These are phyloP conservation scores for Gossypium gossypioides DNA, from an alignment of 441 rosid genomes.

Conservation along the genomic window DNA sequence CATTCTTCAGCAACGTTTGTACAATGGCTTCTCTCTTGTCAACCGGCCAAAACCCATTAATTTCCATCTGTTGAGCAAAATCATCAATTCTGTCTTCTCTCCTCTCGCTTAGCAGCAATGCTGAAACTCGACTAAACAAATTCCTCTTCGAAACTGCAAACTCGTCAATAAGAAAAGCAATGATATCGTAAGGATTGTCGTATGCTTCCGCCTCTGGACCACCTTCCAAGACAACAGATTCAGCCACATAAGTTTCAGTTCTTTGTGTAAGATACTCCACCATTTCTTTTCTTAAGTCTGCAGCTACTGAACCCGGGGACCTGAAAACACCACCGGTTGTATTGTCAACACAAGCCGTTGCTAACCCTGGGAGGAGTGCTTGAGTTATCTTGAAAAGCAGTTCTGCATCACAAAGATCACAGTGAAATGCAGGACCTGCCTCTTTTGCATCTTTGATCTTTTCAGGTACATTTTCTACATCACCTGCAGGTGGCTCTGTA, in stretches of 20 bases:
- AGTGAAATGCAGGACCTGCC: slow-evolving; percentile 44
- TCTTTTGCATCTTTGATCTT: slow-evolving; percentile 56
- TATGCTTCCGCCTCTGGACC: slow-evolving; percentile 41
- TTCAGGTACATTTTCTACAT: slow-evolving; percentile 38
- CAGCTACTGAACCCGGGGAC: slow-evolving; percentile 71
- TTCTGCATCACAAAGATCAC: slow-evolving; percentile 59
- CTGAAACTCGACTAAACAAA: slow-evolving; percentile 67
- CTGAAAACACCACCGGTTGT: slow-evolving; percentile 74
- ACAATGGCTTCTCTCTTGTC: slow-evolving; percentile 58
- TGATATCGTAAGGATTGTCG: slow-evolving; percentile 62
- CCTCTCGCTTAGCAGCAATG: slow-evolving; percentile 76
- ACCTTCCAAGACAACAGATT: slow-evolving; percentile 51
- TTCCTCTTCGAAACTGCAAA: slow-evolving; percentile 67
- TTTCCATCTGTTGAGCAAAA: slow-evolving; percentile 76
- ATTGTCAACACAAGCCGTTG: slow-evolving; percentile 78
- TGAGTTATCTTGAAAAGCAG: slow-evolving; percentile 58
- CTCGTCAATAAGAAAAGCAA: slow-evolving; percentile 67
- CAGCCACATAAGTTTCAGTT: slow-evolving; percentile 75
- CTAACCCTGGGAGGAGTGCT: slow-evolving; percentile 64
- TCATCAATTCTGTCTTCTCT: slow-evolving; percentile 87
- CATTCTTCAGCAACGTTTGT: slow-evolving; percentile 60
- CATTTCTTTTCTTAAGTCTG: slow-evolving; percentile 72
- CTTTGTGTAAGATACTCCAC: slow-evolving; percentile 56
- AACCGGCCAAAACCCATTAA: slow-evolving; percentile 63
- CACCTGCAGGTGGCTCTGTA: slow-evolving; percentile 45